A percentile compares a stretch with the other conserved stretches of the same genome.
phyloP scores from a whole-genome alignment of 2,329 filamentous ascomycete species.

The Ophiostoma ulmi region DNA sequence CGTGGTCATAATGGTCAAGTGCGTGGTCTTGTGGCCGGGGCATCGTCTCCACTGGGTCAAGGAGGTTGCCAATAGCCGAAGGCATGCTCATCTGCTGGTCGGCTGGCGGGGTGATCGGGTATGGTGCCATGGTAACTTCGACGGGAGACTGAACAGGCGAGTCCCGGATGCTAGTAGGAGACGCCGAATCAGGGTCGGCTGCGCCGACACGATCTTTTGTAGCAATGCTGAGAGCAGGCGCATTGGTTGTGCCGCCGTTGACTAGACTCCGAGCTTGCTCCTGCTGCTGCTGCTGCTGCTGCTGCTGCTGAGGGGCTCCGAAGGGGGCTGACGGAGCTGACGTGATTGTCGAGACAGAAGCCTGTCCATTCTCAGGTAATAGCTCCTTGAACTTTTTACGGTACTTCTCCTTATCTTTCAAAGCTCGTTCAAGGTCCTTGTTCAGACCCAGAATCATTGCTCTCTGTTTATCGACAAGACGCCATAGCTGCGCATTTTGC shows the following conservation, averaged over 20 bases:
- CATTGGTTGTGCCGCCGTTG: not conserved
- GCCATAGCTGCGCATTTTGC: slow-evolving; percentile 91
- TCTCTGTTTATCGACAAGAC: slow-evolving; percentile 91
- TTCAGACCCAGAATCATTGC: slow-evolving; percentile 91
- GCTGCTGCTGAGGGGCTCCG: slow-evolving; percentile 12
- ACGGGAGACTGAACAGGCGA: slow-evolving; percentile 40
- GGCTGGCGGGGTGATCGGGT: slow-evolving; percentile 60
- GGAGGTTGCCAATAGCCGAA: slow-evolving; percentile 46
- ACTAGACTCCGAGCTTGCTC: not conserved
- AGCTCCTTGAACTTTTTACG: slow-evolving; percentile 82
- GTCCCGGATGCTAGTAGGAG: slow-evolving; percentile 19
- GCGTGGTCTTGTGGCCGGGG: slow-evolving; percentile 58
- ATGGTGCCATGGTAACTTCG: slow-evolving; percentile 55
- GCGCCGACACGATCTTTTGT: not conserved
- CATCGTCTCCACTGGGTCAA: slow-evolving; percentile 56
- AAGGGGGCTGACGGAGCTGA: slow-evolving; percentile 12
- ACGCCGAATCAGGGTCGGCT: not conserved
- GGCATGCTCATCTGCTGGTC: slow-evolving; percentile 40
- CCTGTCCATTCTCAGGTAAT: slow-evolving; percentile 36
- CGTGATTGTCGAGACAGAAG: slow-evolving; percentile 1
- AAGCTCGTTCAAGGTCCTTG: slow-evolving; percentile 81
- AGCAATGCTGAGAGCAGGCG: not conserved
- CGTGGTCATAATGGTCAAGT: slow-evolving; percentile 51
- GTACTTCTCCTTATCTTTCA: slow-evolving; percentile 94
- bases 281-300: slow-evolving; percentile 13